A percentile compares a stretch with the other conserved stretches of the same genome.
Conservation (phyloP, 129 eudicot genomes). For the Glebionis coronaria region DNA sequence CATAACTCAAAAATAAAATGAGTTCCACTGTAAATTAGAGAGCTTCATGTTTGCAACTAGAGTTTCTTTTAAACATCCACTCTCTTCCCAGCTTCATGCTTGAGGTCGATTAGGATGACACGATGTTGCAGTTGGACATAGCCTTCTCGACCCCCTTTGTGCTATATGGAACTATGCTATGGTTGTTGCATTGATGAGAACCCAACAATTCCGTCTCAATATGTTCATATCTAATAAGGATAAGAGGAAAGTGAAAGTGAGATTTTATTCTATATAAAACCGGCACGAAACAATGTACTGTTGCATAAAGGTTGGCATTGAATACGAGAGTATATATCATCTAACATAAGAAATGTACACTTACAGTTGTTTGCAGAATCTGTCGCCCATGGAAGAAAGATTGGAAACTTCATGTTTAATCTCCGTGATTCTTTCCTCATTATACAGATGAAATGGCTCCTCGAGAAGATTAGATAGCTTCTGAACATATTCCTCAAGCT, state of each 20-base stretch:
- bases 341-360: conserved; percentile 18
- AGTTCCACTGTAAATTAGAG: too few relatives aligned
- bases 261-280: not conserved
- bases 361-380: conserved; percentile 85
- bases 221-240: conserved; percentile 71
- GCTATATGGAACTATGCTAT: conserved; percentile 76
- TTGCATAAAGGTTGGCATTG: conserved; percentile 37
- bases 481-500: conserved; percentile 86
- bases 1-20: too few relatives aligned
- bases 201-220: conserved; percentile 87
- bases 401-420: conserved; percentile 71
- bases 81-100: not conserved
- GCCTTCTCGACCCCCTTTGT: conserved; percentile 92
- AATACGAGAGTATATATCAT: too few relatives aligned
- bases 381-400: conserved; percentile 69
- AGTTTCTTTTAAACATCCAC: too few relatives aligned
- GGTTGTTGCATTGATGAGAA: conserved; percentile 58
- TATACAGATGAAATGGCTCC: conserved; percentile 75
- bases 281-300: not conserved
- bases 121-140: conserved; percentile 39
- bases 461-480: conserved; percentile 69
- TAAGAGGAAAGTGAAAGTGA: conserved; percentile 21
- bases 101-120: conserved; percentile 24
- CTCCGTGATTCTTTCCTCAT: conserved; percentile 49
- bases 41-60: too few relatives aligned